These are phyloP conservation scores for Bacidia gigantensis DNA, from an alignment of 495 filamentous ascomycete genomes.

Conservation along the genomic window DNA sequence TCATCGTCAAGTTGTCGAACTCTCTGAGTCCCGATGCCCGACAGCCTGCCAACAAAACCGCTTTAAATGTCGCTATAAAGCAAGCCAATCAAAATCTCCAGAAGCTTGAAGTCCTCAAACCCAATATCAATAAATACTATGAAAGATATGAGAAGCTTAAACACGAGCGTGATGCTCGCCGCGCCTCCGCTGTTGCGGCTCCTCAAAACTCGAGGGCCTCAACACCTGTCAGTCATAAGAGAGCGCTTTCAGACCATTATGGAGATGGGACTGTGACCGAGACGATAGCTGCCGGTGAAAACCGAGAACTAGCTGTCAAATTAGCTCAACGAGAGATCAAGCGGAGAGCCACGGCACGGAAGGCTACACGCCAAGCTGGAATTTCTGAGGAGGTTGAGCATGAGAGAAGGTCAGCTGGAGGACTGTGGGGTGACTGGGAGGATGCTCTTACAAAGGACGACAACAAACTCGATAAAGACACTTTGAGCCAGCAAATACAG, in stretches of 20 bases:
- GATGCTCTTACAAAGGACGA: constrained; percentile 18
- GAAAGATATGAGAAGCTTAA: constrained; percentile 45
- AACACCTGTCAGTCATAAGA: constrained; percentile 11
- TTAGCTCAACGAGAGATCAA: constrained; percentile 61
- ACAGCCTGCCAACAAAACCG: constrained; percentile 33
- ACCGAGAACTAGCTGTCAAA: constrained; percentile 65
- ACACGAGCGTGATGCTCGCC: constrained; percentile 31
- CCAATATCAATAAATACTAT: constrained; percentile 51
- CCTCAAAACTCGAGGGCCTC: constrained; percentile 5
- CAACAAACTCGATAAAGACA: constrained; percentile 26
- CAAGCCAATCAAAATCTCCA: constrained; percentile 39
- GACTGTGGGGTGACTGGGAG: constrained; percentile 48
- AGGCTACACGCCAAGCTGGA: constrained; percentile 40
- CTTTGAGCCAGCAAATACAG: constrained; percentile 34
- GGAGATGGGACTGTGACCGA: constrained; percentile 29
- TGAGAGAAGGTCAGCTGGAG: constrained; percentile 41
- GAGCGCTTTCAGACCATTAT: constrained; percentile 25
- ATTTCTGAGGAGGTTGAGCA: constrained; percentile 41
- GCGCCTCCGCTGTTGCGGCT: constrained; percentile 13
- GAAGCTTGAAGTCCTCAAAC: constrained; percentile 51
- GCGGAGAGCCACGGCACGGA: constrained; percentile 47
- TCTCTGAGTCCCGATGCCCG: constrained; percentile 41
- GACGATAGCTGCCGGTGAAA: constrained; percentile 52
- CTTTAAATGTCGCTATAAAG: constrained; percentile 35
- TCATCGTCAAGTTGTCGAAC: constrained; percentile 42